A percentile compares a stretch with the other conserved stretches of the same genome.
These are phyloP conservation scores for Cryptococcus sp. DNA, from an alignment of 1,284 basidiomycete species.

Conservation along the genomic window DNA sequence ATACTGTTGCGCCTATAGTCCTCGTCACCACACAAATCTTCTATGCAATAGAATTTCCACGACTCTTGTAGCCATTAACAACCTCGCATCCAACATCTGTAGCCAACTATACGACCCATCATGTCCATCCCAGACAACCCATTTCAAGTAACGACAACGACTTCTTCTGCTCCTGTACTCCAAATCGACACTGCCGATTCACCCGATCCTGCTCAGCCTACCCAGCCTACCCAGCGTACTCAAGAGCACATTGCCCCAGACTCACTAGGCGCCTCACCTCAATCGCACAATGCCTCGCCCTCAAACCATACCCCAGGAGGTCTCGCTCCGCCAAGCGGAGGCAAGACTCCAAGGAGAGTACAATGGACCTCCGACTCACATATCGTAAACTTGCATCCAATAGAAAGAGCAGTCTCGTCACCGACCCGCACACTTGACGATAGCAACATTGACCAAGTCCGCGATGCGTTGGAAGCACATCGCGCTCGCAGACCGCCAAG, in stretches of 20 bases:
- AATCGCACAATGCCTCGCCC: slow-evolving; percentile 1
- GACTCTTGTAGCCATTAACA: background rate
- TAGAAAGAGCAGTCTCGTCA: slow-evolving; percentile 11
- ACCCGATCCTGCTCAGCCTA: slow-evolving; percentile 56
- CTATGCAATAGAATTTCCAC: background rate
- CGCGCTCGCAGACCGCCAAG: slow-evolving; percentile 25
- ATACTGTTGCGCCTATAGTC: too few species aligned
- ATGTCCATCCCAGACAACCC: slow-evolving; percentile 49
- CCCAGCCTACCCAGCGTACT: background rate
- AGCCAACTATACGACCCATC: background rate
- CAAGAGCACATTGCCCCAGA: slow-evolving; percentile 1
- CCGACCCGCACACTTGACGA: slow-evolving; percentile 33
- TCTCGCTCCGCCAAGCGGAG: slow-evolving; percentile 19
- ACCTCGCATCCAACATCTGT: background rate
- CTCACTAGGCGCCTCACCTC: slow-evolving; percentile 2
- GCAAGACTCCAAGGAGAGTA: slow-evolving; percentile 47
- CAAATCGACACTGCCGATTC: slow-evolving; percentile 53
- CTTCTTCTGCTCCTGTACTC: slow-evolving; percentile 27
- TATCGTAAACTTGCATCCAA: slow-evolving; percentile 39
- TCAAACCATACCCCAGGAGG: slow-evolving; percentile 8
- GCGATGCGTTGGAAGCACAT: slow-evolving; percentile 43
- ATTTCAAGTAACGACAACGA: slow-evolving; percentile 18
- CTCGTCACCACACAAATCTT: too few species aligned
- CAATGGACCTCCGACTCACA: slow-evolving; percentile 50
- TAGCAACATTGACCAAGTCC: slow-evolving; percentile 38